Conservation (phyloP, 768 basidiomycete genomes). For the Lentinus tigrinus region DNA sequence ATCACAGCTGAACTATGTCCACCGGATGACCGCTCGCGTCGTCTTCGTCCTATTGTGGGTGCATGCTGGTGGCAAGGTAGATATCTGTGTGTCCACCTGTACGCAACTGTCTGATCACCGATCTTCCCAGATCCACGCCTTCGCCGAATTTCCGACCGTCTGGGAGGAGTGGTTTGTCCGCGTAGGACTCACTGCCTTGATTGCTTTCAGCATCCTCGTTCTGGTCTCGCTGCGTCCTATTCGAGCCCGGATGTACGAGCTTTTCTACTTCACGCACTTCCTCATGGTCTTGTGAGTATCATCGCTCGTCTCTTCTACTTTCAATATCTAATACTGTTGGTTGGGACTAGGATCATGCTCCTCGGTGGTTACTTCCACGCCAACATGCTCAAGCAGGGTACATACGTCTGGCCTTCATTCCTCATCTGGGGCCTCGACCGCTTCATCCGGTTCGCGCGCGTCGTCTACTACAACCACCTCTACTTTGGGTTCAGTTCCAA, state of each 20-base stretch:
- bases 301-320: background rate
- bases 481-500: conserved; percentile 34
- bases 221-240: conserved; percentile 50
- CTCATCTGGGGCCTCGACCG: conserved; percentile 58
- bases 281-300: conserved; percentile 38
- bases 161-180: conserved; percentile 24
- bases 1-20: conserved; percentile 38
- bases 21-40: conserved; percentile 49
- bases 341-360: conserved; percentile 31
- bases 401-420: conserved; percentile 50
- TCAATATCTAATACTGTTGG: background rate
- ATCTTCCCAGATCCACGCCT: background rate
- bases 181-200: conserved; percentile 36
- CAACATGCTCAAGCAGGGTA: conserved; percentile 22
- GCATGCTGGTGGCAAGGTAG: conserved; percentile 44
- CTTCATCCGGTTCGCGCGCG: conserved; percentile 44
- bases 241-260: conserved; percentile 46
- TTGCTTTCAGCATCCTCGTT: conserved; percentile 41
- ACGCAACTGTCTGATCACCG: background rate
- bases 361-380: conserved; percentile 33
- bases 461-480: conserved; percentile 43
- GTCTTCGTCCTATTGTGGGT: conserved; percentile 48
- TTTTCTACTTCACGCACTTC: conserved; percentile 52
- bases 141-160: background rate
- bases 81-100: background rate